Evolutionary conservation across 1,284 basidiomycete species (phyloP), one percentile per base, ranked within the genome.

Genomic region (Phylloporus sp.): DNA sequence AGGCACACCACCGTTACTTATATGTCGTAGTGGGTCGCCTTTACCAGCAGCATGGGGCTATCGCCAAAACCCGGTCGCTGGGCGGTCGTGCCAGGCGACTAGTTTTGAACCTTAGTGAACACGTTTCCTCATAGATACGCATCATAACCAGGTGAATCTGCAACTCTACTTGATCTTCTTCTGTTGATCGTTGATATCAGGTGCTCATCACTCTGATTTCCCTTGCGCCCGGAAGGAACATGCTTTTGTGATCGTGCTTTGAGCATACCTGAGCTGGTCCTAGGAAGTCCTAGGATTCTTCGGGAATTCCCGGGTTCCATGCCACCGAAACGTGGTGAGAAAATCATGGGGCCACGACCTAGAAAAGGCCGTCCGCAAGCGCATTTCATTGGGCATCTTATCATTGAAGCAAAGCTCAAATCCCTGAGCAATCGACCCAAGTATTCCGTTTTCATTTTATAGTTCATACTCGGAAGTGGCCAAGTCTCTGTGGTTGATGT

Each of bases 271-370:
- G n/a, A 43, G 27, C 29, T 45, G 25, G 25, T 23, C 32, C 4
- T 23, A 17, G 37, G 45, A 27, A 66, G 57, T 25, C 55, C 37
- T 41, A 23, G 53, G 17, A 12, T 62, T 55, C 39, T 37, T 61
- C 70, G 74, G 74, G n/a, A 29, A 62, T 71, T 60, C 56, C 72
- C 70, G 73, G 55, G 71, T 69, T 69, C 64, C 68, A 62, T 58
- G 32, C 43, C 47, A 63, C 29, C 23, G 71, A 71, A 63, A 32
- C 60, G 63, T 70, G 60, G 17, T 52, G 32, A 63, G 56, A 45
- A 52, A 66, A 72, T 71, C 19, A 29, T 27, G 20, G 25, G 20
- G 20, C 20, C n/a, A n/a, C n/a, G n/a, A n/a, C n/a, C n/a, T 52
- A 61, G 49, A 64, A 60, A 56, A 56, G 55, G 55, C 53, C 20